Evolutionary conservation across 305 asterid species (phyloP).

Genomic region (Fraxinus baroniana): DNA sequence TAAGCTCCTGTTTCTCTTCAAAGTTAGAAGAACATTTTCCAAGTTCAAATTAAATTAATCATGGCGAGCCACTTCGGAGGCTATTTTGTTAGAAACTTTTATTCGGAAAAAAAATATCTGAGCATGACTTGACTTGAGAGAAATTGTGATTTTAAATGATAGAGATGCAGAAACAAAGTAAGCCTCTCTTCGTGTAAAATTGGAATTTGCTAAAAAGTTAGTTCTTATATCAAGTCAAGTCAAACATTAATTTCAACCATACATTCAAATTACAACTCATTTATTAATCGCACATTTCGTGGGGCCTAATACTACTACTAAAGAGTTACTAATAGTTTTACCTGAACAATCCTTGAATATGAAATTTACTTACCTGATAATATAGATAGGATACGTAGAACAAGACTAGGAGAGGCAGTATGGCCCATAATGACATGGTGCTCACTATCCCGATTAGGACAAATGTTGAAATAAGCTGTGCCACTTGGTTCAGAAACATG

Average conservation of each 20-base stretch:
- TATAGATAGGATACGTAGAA: conserved; percentile 79
- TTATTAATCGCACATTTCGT: background rate
- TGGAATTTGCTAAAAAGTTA: background rate
- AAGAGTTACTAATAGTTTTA: background rate
- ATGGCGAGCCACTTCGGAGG: background rate
- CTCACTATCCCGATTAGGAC: conserved; percentile 91
- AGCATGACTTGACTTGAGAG: background rate
- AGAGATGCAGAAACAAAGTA: background rate
- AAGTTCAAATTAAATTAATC: background rate
- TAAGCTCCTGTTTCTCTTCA: background rate
- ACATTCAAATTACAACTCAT: background rate
- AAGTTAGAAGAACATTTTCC: background rate
- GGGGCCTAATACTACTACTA: background rate
- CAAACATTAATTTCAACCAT: background rate
- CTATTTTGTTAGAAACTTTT: background rate
- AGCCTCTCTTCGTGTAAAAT: background rate
- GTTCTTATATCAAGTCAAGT: background rate
- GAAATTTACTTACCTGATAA: conserved; percentile 65
- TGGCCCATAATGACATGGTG: conserved; percentile 93
- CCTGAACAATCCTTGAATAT: background rate
- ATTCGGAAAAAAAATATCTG: background rate
- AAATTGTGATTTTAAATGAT: conserved; percentile 5
- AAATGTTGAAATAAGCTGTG: conserved; percentile 88
- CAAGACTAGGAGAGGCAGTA: conserved; percentile 86
- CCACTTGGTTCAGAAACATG: conserved; percentile 74